These are phyloP conservation scores for Podaxis sp. DNA, from an alignment of 768 basidiomycete species.

Conservation along the genomic window DNA sequence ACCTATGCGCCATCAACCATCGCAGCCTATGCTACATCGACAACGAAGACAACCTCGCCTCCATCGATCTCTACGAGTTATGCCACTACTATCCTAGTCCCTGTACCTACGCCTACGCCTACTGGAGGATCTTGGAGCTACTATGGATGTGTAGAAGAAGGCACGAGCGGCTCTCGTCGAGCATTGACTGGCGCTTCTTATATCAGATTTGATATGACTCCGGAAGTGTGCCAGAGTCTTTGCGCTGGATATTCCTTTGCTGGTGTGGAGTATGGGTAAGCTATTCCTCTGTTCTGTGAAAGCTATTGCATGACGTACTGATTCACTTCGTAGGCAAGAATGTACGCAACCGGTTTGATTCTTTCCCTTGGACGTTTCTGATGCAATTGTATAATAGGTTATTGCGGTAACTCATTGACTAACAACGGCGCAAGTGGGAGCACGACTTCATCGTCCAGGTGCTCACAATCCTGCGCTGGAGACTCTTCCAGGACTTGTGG, in stretches of 20 bases:
- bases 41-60: neutral
- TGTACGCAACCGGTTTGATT: neutral
- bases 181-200: conserved; percentile 26
- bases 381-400: conserved; percentile 18
- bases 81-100: neutral
- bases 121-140: conserved; percentile 17
- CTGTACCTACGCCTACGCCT: neutral
- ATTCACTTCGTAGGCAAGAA: conserved; percentile 5
- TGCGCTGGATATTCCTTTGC: conserved; percentile 26
- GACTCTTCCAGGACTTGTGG: conserved; percentile 22
- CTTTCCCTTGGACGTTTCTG: neutral
- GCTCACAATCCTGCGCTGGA: conserved; percentile 21
- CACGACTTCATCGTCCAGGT: conserved; percentile 18
- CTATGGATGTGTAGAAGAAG: conserved; percentile 33
- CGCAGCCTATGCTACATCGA: neutral
- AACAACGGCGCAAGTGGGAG: conserved; percentile 26
- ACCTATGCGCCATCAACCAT: neutral
- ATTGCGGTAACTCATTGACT: conserved; percentile 25
- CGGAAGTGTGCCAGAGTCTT: conserved; percentile 23
- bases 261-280: conserved; percentile 25
- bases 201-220: conserved; percentile 24
- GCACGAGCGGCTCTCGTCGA: conserved; percentile 24
- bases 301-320: neutral
- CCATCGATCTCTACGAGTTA: neutral
- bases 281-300: neutral